Evolutionary conservation across 331 rosid genomes (phyloP).

Genomic region (Pyracantha coccinea): DNA sequence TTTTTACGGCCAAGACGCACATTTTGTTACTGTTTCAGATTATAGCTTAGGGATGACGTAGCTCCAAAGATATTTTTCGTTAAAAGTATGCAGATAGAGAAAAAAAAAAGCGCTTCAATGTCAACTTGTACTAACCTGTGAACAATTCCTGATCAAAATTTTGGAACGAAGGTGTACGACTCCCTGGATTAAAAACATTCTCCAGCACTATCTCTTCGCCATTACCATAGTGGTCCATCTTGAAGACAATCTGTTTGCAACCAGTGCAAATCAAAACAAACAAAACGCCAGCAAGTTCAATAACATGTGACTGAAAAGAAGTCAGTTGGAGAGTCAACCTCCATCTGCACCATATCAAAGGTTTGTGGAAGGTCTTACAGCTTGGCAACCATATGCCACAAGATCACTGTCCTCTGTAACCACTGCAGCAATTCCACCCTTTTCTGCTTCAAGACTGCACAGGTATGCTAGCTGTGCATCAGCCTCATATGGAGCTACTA

Average conservation of each 20-base stretch:
- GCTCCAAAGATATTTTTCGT: background rate
- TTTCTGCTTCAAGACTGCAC: conserved; percentile 48
- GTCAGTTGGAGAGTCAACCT: conserved; percentile 27
- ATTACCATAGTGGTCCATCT: conserved; percentile 87
- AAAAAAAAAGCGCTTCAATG: background rate
- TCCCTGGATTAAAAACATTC: conserved; percentile 45
- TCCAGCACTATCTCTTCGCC: conserved; percentile 67
- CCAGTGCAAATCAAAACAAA: conserved; percentile 19
- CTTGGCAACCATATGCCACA: conserved; percentile 87
- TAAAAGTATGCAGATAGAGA: background rate
- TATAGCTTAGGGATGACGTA: background rate
- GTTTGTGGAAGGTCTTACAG: conserved; percentile 58
- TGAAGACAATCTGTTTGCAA: conserved; percentile 61
- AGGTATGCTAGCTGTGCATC: conserved; percentile 92
- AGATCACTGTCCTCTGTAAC: conserved; percentile 66
- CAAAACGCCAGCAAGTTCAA: conserved; percentile 9
- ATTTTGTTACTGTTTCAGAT: conserved; percentile 2
- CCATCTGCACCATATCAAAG: conserved; percentile 30
- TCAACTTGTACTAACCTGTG: conserved; percentile 40
- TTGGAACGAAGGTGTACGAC: conserved; percentile 57
- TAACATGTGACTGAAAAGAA: conserved; percentile 9
- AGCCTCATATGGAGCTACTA: conserved; percentile 96
- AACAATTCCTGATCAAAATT: conserved; percentile 56
- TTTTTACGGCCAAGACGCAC: background rate
- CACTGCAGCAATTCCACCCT: conserved; percentile 68